phyloP scores from a whole-genome alignment of 768 basidiomycete genomes.

The Macrocybe gigantea region DNA sequence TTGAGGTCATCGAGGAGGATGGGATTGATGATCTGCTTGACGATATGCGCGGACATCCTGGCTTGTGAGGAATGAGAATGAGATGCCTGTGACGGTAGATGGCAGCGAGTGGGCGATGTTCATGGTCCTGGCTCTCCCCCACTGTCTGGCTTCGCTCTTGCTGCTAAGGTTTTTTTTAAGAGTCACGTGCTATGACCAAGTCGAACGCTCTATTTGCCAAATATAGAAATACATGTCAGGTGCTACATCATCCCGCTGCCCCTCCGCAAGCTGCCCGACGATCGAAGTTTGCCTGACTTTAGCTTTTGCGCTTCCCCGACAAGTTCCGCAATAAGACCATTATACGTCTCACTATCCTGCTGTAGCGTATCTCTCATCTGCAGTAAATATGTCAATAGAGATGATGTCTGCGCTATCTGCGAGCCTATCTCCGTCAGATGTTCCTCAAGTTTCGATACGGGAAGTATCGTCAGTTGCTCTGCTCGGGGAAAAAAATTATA shows the following conservation, averaged over 20 bases:
- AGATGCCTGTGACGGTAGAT: constrained; percentile 77
- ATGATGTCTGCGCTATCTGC: constrained; percentile 72
- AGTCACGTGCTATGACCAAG: constrained; percentile 14
- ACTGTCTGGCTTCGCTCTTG: constrained; percentile 5
- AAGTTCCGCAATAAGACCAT: constrained; percentile 84
- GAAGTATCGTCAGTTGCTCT: constrained; percentile 73
- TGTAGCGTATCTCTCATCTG: constrained; percentile 78
- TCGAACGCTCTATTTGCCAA: neutral
- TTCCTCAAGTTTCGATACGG: constrained; percentile 59
- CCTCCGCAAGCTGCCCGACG: constrained; percentile 33
- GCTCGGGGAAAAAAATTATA: constrained; percentile 1
- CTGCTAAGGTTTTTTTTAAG: constrained; percentile 3
- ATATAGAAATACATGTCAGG: neutral
- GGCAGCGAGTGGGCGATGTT: constrained; percentile 88
- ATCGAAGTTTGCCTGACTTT: constrained; percentile 56
- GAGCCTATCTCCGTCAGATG: constrained; percentile 61
- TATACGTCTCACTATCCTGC: constrained; percentile 86
- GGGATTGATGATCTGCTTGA: constrained; percentile 94
- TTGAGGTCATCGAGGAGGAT: constrained; percentile 91
- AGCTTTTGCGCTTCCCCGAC: constrained; percentile 89
- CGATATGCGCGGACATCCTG: constrained; percentile 93
- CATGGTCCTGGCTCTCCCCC: constrained; percentile 39
- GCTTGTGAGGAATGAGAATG: constrained; percentile 88
- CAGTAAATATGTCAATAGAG: constrained; percentile 72
- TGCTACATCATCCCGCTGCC: constrained; percentile 38